Base-by-base conservation (phyloP, 345 rosid species). In the Abelmoschus esculentus region DNA sequence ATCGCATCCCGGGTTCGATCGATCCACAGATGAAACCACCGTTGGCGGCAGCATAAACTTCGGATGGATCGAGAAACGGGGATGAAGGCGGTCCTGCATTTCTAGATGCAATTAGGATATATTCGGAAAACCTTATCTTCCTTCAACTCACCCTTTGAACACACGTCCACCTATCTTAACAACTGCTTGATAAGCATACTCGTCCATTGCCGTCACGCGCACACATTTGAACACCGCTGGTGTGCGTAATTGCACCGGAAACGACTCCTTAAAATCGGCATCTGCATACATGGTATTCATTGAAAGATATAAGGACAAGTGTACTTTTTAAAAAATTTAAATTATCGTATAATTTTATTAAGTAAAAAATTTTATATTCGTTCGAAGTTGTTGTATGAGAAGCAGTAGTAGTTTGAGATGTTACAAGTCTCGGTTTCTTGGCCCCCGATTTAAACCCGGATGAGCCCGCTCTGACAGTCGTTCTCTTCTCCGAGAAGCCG, bases 171-270 rank as follows among this genome's bases (percentile, higher is more conserved):
- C 89, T 47, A 95, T 95, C 76, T 87, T 90, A 19, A 88, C 97
- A 68, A 83, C 89, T 2, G 98, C 98, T 66, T 95, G 98, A 67
- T 95, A 95, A 0, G 93, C 98, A 61, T 83, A 90, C 81, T 95
- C 93, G 70, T 90, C 99, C 72, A 95, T 78, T 4, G 96, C 91
- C 2, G 96, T 91, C 71, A 95, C 96, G 72, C 87, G 75, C 54
- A 95, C 98, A 71, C 99, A 91, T 81, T 83, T 91, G 86, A 91
- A 91, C 42, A 91, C 93, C 3, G 99, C 97, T 44, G 98, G 83
- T 0, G 93, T 96, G 38, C 85, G 86, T 26, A 95, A 81, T 80
- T 87, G 93, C 67, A 84, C 93, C 10, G 99, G 98, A 76, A 90
- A 76, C 1, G 79, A 61, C 66, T 87, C 96, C 38, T 72, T 83